These are phyloP conservation scores for Lepidium africanum DNA, from an alignment of 345 rosid genomes.

Conservation along the genomic window DNA sequence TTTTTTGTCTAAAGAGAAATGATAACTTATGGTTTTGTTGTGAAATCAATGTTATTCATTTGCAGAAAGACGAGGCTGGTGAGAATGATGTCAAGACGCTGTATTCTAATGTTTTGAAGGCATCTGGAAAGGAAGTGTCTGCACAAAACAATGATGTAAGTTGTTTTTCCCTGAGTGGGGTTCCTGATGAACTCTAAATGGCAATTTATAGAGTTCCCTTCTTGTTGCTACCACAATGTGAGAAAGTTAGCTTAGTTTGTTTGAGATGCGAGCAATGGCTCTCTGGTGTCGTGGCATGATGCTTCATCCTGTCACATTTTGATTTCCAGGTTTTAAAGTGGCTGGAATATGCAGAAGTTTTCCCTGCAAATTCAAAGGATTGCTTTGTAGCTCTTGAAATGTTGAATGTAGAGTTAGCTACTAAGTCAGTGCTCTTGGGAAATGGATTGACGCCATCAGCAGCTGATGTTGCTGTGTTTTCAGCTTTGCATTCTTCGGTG, in stretches of 20 bases:
- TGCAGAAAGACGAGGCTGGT: slow-evolving; percentile 30
- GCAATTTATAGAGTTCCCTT: not conserved
- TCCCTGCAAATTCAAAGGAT: slow-evolving; percentile 42
- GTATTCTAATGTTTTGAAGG: slow-evolving; percentile 40
- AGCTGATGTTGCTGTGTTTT: slow-evolving; percentile 64
- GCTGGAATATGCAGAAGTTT: slow-evolving; percentile 55
- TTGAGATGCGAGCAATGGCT: not conserved
- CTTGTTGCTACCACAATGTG: not conserved
- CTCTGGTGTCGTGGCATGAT: not conserved
- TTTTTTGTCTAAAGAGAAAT: not conserved
- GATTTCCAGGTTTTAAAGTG: slow-evolving; percentile 60
- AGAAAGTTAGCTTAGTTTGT: not conserved
- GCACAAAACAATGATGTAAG: slow-evolving; percentile 33
- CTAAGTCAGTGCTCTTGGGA: slow-evolving; percentile 60
- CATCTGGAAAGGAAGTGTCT: slow-evolving; percentile 36
- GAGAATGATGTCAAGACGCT: slow-evolving; percentile 48
- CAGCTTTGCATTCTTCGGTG: slow-evolving; percentile 61
- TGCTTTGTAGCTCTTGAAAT: slow-evolving; percentile 36
- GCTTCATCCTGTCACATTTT: not conserved
- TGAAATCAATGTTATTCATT: slow-evolving; percentile 2
- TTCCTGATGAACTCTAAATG: not conserved
- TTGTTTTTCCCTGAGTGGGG: not conserved
- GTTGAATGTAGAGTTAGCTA: slow-evolving; percentile 55
- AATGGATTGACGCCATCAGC: slow-evolving; percentile 73
- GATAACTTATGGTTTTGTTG: not conserved